Conservation (phyloP, 1,284 basidiomycete species). For the Melampsora americana region DNA sequence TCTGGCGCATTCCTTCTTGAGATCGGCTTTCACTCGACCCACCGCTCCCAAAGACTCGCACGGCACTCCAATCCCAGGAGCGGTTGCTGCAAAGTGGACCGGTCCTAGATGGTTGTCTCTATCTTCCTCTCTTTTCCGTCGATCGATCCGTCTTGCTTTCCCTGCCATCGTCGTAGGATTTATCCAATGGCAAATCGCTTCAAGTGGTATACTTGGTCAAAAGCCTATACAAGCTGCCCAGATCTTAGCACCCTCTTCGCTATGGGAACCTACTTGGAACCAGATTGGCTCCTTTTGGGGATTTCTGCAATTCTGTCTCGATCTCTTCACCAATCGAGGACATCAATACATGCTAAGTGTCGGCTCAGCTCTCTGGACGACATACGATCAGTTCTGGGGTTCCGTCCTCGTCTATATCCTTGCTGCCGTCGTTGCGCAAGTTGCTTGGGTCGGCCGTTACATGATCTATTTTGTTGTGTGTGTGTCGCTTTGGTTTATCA, state of each 20-base stretch:
- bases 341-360: conserved; percentile 55
- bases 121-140: conserved; percentile 55
- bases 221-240: conserved; percentile 51
- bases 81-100: conserved; percentile 48
- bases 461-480: conserved; percentile 51
- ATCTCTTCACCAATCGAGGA: conserved; percentile 55
- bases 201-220: conserved; percentile 48
- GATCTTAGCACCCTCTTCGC: conserved; percentile 51
- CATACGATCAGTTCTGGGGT: conserved; percentile 57
- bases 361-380: conserved; percentile 56
- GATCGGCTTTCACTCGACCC: conserved; percentile 52
- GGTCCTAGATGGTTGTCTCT: conserved; percentile 53
- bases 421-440: conserved; percentile 53
- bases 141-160: conserved; percentile 55
- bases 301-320: conserved; percentile 54
- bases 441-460: conserved; percentile 53
- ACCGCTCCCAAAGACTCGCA: conserved; percentile 53
- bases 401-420: conserved; percentile 56
- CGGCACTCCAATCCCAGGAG: conserved; percentile 52
- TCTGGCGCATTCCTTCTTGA: conserved; percentile 54
- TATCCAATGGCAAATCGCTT: conserved; percentile 54
- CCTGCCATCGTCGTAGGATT: conserved; percentile 54
- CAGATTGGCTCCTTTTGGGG: conserved; percentile 54
- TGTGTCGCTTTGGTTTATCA: conserved; percentile 52
- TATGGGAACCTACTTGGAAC: conserved; percentile 55